Evolutionary conservation across 345 rosid species (phyloP).

Genomic region (Eucalyptus curtisii): DNA sequence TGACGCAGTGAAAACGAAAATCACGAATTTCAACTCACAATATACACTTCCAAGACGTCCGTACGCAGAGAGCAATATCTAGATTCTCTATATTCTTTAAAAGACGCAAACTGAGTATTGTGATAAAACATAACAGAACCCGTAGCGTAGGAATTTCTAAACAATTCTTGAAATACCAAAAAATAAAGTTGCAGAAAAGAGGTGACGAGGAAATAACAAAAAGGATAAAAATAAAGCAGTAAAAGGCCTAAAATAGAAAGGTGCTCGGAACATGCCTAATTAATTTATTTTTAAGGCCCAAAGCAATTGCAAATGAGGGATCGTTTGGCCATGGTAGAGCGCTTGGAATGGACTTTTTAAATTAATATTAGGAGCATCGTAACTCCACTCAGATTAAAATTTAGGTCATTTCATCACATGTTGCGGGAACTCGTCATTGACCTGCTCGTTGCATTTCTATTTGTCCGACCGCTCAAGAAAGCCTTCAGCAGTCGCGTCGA

Average conservation of each 20-base stretch:
- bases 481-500: background rate
- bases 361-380: background rate
- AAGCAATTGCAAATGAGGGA: background rate
- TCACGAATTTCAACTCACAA: background rate
- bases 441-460: background rate
- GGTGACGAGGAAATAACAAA: background rate
- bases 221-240: background rate
- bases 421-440: background rate
- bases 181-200: background rate
- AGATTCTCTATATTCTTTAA: background rate
- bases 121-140: background rate
- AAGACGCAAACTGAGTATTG: background rate
- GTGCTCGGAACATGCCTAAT: background rate
- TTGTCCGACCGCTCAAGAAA: background rate
- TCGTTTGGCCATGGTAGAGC: background rate
- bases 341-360: background rate
- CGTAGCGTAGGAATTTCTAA: background rate
- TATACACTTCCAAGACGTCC: background rate
- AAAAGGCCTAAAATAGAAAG: background rate
- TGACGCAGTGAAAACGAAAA: background rate
- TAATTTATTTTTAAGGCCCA: background rate
- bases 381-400: background rate
- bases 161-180: background rate
- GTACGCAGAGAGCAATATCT: background rate
- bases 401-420: background rate